Percentiles rank a stretch among this genome's conserved stretches.
phyloP scores from a whole-genome alignment of 176 grass and related monocot genomes.

The Avena insularis region DNA sequence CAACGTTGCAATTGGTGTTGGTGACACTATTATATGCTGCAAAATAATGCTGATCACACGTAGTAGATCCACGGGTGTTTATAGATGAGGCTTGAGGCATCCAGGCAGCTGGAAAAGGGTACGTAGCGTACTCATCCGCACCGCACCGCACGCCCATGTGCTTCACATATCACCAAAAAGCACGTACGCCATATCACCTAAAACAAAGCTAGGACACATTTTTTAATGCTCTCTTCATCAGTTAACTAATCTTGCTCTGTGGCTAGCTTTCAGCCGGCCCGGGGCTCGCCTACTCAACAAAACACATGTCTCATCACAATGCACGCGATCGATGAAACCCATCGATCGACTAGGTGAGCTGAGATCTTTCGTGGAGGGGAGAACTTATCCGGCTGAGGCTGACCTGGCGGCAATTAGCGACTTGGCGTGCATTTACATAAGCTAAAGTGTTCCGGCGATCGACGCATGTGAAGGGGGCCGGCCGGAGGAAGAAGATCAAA shows the following conservation, averaged over 20 bases:
- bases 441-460: neutral
- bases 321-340: neutral
- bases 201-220: neutral
- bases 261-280: neutral
- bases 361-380: neutral
- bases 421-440: neutral
- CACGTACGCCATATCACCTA: neutral
- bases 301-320: neutral
- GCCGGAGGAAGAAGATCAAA: neutral
- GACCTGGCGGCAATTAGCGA: neutral
- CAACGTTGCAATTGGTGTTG: neutral
- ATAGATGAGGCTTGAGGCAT: neutral
- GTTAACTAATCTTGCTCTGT: neutral
- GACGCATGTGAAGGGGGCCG: neutral
- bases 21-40: neutral
- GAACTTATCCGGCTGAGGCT: constrained; percentile 1
- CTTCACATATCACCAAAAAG: constrained; percentile 5
- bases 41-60: neutral
- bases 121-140: neutral
- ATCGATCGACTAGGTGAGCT: neutral
- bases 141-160: neutral
- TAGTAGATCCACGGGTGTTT: neutral
- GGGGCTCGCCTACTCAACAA: neutral
- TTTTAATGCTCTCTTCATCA: neutral
- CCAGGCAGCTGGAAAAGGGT: neutral